These are phyloP conservation scores for Fusarium mangiferae DNA, from an alignment of 2,329 filamentous ascomycete species.

Conservation along the genomic window DNA sequence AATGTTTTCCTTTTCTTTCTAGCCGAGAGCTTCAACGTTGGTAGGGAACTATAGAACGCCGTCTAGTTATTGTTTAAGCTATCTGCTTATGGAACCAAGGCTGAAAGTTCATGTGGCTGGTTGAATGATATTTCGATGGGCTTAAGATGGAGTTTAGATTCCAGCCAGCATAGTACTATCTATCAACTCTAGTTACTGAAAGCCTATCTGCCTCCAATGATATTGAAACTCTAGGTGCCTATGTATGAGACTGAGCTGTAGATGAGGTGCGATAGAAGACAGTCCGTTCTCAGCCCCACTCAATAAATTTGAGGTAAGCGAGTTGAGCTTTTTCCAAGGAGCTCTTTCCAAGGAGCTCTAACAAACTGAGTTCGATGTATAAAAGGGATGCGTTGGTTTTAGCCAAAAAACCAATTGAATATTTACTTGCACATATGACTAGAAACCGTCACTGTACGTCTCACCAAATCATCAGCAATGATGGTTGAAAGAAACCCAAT, in stretches of 20 bases:
- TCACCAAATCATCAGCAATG: neutral
- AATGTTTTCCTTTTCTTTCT: neutral
- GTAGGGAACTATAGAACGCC: neutral
- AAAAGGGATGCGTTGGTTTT: neutral
- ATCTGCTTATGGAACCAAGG: neutral
- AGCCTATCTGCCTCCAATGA: neutral
- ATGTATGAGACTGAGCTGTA: neutral
- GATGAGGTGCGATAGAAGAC: neutral
- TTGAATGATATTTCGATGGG: neutral
- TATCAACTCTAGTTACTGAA: neutral
- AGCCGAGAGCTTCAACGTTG: neutral
- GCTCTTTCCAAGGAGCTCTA: rapidly evolving
- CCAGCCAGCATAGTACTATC: neutral
- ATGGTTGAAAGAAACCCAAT: neutral
- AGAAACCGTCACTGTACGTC: neutral
- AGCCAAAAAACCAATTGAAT: neutral
- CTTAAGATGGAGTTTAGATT: neutral
- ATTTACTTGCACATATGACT: neutral
- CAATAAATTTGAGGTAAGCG: neutral
- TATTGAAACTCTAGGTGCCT: neutral
- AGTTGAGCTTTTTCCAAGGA: rapidly evolving
- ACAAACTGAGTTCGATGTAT: too few species aligned
- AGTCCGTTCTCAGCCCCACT: too few species aligned
- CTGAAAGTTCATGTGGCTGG: neutral
- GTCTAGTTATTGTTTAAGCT: neutral